Base-by-base conservation (phyloP, 352 stramenopile genomes). In the Pythium myriotylum region DNA sequence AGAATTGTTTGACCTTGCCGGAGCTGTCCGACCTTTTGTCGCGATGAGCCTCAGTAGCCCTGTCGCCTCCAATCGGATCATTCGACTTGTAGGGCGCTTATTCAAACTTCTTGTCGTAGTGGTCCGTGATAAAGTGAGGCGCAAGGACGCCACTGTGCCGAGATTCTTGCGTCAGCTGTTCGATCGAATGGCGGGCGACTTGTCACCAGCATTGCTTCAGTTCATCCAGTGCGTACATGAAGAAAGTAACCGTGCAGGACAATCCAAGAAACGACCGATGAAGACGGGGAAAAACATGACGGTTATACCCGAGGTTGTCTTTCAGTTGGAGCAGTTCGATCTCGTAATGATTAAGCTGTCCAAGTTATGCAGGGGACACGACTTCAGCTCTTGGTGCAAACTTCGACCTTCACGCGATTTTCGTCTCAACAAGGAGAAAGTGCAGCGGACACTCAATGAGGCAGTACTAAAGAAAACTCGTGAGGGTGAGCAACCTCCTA, bases 251-350 rank as follows among this genome's bases (percentile, higher is more conserved):
- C 61, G 67, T 2, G 40, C 61, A 19, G 41, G 12, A 29, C 6
- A 17, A 33, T 53, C 67, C 20, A 33, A 68, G 67, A 64, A 59
- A 20, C 17, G 54, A 22, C 56, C 33, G 48, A 59, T 20, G 17
- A 58, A 24, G 20, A 35, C 57, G 1, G 52, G 53, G 8, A 73
- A 87, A 57, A 72, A 77, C 14, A 86, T 83, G 53, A 64, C n/a
- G n/a, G n/a, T 88, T 9, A 87, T 91, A 17, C 79, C 81, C 0
- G 78, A 89, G 4, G 67, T 89, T 9, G 78, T 91, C 10, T 91
- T 74, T 47, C 79, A 86, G 57, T 70, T 91, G 19, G 81, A 91
- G 54, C 81, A 91, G 56, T 89, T 77, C 20, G 81, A 91, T 55
- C 59, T 89, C 39, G 57, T 69, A 10, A 65, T 91, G 40, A 86